Conservation (phyloP, 805 yeast species). For the Pichia kluyveri region DNA sequence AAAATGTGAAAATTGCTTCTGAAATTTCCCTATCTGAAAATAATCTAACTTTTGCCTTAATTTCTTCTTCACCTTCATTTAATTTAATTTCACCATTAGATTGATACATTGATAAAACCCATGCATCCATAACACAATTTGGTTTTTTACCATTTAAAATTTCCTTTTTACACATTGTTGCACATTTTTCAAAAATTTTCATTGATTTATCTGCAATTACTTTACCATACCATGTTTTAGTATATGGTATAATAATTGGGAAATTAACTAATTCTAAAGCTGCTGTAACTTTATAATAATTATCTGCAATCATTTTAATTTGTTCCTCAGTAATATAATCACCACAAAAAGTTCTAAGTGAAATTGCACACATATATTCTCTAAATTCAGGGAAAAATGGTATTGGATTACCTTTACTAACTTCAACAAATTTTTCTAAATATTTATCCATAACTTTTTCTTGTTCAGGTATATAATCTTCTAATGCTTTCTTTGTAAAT, state of each 20-base stretch:
- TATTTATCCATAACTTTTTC: conserved; percentile 81
- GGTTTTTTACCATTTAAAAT: conserved; percentile 73
- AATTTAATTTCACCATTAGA: conserved; percentile 25
- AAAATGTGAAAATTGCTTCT: conserved; percentile 91
- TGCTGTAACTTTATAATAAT: conserved; percentile 85
- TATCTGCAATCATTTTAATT: conserved; percentile 81
- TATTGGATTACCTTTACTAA: conserved; percentile 50
- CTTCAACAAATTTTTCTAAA: conserved; percentile 52
- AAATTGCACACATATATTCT: conserved; percentile 91
- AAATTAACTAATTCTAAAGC: conserved; percentile 96
- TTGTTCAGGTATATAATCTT: conserved; percentile 74
- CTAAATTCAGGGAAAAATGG: conserved; percentile 90
- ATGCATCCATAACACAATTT: conserved; percentile 88
- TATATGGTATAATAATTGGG: conserved; percentile 92
- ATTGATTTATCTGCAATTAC: conserved; percentile 88
- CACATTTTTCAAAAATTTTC: conserved; percentile 84
- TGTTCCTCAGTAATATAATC: conserved; percentile 89
- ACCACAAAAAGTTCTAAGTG: conserved; percentile 92
- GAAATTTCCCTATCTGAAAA: conserved; percentile 88
- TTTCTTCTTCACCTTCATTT: conserved; percentile 32
- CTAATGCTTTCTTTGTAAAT: conserved; percentile 77
- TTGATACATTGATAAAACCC: conserved; percentile 75
- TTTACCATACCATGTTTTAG: conserved; percentile 97
- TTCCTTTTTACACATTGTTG: conserved; percentile 75
- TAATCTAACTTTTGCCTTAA: conserved; percentile 57